phyloP scores from a whole-genome alignment of 179 eudicot genomes.

The Spergularia azorica region DNA sequence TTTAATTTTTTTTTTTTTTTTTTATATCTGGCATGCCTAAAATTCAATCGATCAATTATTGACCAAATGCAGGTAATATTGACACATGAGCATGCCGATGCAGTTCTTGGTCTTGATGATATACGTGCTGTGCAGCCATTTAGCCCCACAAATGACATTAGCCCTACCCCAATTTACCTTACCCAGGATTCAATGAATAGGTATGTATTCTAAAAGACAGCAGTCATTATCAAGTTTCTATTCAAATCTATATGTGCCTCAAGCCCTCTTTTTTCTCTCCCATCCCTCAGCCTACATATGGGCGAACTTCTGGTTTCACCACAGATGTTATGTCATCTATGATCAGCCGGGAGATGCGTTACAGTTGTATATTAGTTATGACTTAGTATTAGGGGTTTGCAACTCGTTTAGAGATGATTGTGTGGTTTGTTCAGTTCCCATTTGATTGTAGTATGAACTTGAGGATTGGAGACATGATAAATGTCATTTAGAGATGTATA shows the following conservation, averaged over 20 bases:
- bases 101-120: constrained; percentile 94
- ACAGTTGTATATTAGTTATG: background rate
- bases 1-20: no score
- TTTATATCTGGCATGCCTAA: background rate
- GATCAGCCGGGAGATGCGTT: background rate
- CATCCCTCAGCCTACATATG: background rate
- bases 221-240: background rate
- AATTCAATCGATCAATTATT: constrained; percentile 23
- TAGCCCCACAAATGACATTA: constrained; percentile 85
- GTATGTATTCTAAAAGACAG: constrained; percentile 37
- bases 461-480: background rate
- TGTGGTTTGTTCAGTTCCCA: constrained; percentile 4
- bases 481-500: background rate
- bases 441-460: background rate
- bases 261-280: no score
- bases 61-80: constrained; percentile 69
- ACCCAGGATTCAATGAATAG: constrained; percentile 76
- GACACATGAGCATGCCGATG: constrained; percentile 99
- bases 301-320: background rate
- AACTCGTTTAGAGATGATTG: background rate
- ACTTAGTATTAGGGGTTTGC: background rate
- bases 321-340: background rate
- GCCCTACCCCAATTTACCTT: constrained; percentile 87
- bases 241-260: background rate
- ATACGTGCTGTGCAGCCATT: constrained; percentile 84